phyloP scores from a whole-genome alignment of 148 eudicot species.

The Beta vulgaris region DNA sequence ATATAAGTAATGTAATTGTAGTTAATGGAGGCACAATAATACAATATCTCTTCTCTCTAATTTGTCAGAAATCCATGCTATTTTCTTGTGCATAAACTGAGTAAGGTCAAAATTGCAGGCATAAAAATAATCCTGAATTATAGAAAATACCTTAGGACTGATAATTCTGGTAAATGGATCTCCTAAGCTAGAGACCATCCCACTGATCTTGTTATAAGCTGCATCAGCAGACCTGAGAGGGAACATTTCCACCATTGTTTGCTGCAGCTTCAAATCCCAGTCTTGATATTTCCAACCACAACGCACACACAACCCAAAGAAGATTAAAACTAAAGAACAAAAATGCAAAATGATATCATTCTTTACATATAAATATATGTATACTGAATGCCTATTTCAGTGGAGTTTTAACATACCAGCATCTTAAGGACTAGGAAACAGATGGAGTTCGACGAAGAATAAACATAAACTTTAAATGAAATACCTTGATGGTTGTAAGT shows the following conservation, averaged over 20 bases:
- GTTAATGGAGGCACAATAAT: no score
- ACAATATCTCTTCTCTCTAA: no score
- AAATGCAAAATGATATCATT: neutral
- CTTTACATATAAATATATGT: neutral
- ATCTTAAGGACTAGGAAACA: neutral
- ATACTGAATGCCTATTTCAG: neutral
- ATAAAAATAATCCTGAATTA: neutral
- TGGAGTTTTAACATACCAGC: neutral
- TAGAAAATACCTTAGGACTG: constrained; percentile 72
- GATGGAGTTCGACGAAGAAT: neutral
- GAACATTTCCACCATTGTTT: constrained; percentile 98
- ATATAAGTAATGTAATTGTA: no score
- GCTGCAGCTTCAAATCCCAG: constrained; percentile 92
- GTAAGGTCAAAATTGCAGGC: no score
- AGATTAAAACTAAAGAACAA: neutral
- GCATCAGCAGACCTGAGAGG: constrained; percentile 92
- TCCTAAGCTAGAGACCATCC: constrained; percentile 91
- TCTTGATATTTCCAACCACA: constrained; percentile 38
- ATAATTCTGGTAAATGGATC: constrained; percentile 93
- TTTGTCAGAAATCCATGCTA: no score
- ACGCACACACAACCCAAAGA: neutral
- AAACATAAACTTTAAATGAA: neutral
- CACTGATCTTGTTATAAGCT: constrained; percentile 76
- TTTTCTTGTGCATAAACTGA: no score
- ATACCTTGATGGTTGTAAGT: constrained; percentile 93